These are phyloP conservation scores for Beverwykella pulmonaria DNA, from an alignment of 495 filamentous ascomycete species.

Conservation along the genomic window DNA sequence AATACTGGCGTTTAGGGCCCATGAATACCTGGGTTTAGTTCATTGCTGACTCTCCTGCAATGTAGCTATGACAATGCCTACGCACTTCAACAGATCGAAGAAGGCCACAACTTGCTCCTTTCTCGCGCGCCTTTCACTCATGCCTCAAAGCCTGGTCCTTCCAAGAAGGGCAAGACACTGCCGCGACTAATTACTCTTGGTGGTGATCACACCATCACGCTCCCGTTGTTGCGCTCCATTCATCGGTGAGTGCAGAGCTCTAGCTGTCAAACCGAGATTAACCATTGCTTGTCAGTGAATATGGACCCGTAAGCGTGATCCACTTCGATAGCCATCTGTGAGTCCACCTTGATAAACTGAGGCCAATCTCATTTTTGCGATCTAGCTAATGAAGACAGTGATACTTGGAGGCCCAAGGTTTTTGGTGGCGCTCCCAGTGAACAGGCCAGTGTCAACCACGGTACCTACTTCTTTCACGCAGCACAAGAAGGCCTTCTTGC, in stretches of 20 bases:
- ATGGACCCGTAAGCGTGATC: conserved; percentile 50
- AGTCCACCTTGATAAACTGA: background rate
- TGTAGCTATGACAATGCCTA: conserved; percentile 50
- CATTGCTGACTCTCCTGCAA: background rate
- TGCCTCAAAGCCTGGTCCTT: conserved; percentile 53
- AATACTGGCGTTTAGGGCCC: background rate
- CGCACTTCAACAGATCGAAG: conserved; percentile 50
- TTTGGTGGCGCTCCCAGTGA: conserved; percentile 66
- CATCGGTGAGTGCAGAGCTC: conserved; percentile 32
- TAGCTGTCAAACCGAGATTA: background rate
- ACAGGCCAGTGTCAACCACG: conserved; percentile 78
- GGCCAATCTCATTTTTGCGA: background rate
- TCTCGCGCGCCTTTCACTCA: conserved; percentile 52
- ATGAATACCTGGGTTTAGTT: background rate
- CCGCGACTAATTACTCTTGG: conserved; percentile 49
- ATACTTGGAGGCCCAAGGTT: conserved; percentile 67
- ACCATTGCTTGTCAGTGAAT: conserved; percentile 27
- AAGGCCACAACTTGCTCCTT: conserved; percentile 49
- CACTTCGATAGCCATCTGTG: conserved; percentile 53
- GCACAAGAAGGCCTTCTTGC: conserved; percentile 71
- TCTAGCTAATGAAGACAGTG: conserved; percentile 42
- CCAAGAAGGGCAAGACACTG: conserved; percentile 60
- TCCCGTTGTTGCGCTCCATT: conserved; percentile 57
- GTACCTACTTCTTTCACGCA: conserved; percentile 77
- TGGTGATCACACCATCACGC: conserved; percentile 63